Conservation (phyloP, 352 stramenopile species). For the Hyaloperonospora arabidopsidis region DNA sequence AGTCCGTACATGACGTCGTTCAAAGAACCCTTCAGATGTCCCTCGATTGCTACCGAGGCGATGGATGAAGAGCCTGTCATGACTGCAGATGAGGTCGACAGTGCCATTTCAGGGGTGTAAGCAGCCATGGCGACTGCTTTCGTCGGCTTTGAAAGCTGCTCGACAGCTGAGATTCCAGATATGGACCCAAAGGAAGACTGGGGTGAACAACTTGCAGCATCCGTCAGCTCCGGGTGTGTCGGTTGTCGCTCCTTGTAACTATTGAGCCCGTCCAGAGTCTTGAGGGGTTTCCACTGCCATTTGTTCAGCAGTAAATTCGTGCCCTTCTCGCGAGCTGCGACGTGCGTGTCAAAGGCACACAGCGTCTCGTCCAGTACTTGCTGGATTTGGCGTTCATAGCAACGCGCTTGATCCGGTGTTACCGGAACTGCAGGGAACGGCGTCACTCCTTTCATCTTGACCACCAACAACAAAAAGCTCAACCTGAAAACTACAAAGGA, state of each 20-base stretch:
- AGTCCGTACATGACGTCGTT: constrained; percentile 36
- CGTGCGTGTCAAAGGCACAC: constrained; percentile 15
- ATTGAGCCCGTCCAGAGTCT: constrained; percentile 21
- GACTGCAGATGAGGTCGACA: constrained; percentile 3
- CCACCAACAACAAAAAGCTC: too few species aligned
- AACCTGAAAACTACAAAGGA: too few species aligned
- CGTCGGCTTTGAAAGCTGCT: constrained; percentile 5
- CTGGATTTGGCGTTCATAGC: constrained; percentile 16
- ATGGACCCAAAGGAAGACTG: constrained; percentile 2
- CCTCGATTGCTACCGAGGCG: constrained; percentile 20
- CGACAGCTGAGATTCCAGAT: constrained; percentile 6
- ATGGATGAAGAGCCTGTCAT: constrained; percentile 9
- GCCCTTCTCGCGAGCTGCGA: constrained; percentile 6
- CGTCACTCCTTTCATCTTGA: neutral
- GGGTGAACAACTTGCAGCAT: too few species aligned
- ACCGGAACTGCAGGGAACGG: constrained; percentile 10
- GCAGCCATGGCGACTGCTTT: constrained; percentile 26
- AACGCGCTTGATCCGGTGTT: constrained; percentile 9
- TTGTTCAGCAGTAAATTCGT: constrained; percentile 26
- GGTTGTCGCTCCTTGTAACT: constrained; percentile 32
- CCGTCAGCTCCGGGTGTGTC: constrained; percentile 15
- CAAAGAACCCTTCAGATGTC: constrained; percentile 24
- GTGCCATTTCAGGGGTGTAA: constrained; percentile 17
- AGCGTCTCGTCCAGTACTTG: constrained; percentile 25
- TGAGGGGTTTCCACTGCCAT: constrained; percentile 29